Evolutionary conservation across 345 rosid genomes (phyloP).

Genomic region (Noccaea bulbosa): DNA sequence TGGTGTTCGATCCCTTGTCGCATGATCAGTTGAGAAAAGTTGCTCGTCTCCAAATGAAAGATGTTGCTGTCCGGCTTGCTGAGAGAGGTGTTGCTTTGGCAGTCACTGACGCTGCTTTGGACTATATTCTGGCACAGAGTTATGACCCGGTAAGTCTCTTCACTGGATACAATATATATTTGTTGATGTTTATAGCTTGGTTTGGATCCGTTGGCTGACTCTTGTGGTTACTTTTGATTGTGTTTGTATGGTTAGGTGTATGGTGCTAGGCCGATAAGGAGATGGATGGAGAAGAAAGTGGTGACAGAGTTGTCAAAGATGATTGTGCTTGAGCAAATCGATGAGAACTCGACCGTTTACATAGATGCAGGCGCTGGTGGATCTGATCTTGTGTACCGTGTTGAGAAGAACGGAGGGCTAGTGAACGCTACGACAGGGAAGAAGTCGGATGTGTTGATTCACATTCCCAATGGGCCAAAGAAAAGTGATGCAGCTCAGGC

Average conservation of each 20-base stretch:
- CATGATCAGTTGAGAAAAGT: slow-evolving; percentile 89
- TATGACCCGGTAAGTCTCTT: slow-evolving; percentile 77
- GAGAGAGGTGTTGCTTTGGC: slow-evolving; percentile 88
- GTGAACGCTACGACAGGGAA: slow-evolving; percentile 75
- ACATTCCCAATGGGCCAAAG: slow-evolving; percentile 49
- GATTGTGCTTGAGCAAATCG: slow-evolving; percentile 83
- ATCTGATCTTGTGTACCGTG: slow-evolving; percentile 51
- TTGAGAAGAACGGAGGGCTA: slow-evolving; percentile 79
- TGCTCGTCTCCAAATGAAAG: slow-evolving; percentile 82
- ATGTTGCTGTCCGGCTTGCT: slow-evolving; percentile 77
- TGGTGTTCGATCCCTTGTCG: slow-evolving; percentile 89
- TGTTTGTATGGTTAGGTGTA: slow-evolving; percentile 56
- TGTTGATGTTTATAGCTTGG: not conserved
- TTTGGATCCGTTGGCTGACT: not conserved
- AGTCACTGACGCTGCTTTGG: slow-evolving; percentile 82
- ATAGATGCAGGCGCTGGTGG: slow-evolving; percentile 63
- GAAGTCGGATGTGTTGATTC: slow-evolving; percentile 73
- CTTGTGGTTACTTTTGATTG: not conserved
- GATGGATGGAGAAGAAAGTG: slow-evolving; percentile 95
- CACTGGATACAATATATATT: not conserved
- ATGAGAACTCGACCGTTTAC: slow-evolving; percentile 82
- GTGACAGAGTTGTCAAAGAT: slow-evolving; percentile 84
- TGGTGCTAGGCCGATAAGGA: slow-evolving; percentile 89
- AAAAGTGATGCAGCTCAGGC: slow-evolving; percentile 70
- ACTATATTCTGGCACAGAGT: slow-evolving; percentile 67